Percentiles rank a stretch among this genome's conserved stretches.
Evolutionary conservation across 2,329 filamentous ascomycete species (phyloP).

Genomic region (Penicillium sp.): DNA sequence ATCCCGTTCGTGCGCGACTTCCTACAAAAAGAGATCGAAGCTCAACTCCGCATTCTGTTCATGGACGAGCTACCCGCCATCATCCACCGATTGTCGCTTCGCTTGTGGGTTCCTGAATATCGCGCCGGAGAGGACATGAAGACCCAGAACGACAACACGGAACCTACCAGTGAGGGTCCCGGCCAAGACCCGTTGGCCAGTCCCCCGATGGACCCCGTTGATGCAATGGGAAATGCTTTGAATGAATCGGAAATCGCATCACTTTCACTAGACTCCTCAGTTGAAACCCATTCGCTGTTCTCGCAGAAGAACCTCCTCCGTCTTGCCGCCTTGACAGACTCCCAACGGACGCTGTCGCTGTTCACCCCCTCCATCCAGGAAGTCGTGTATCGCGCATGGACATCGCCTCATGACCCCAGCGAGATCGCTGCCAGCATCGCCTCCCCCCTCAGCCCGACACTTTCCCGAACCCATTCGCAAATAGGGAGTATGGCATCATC

Average conservation of each 20-base stretch:
- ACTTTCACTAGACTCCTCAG: conserved; percentile 74
- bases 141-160: conserved; percentile 52
- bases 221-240: conserved; percentile 74
- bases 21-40: conserved; percentile 92
- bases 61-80: conserved; percentile 98
- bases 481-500: conserved; percentile 68
- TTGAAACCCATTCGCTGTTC: conserved; percentile 85
- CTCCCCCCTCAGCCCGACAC: conserved; percentile 49
- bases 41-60: conserved; percentile 86
- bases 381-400: conserved; percentile 90
- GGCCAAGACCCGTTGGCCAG: conserved; percentile 79
- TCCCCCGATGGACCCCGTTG: conserved; percentile 78
- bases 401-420: conserved; percentile 71
- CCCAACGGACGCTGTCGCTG: conserved; percentile 84
- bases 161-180: conserved; percentile 55
- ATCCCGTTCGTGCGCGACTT: conserved; percentile 98
- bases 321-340: conserved; percentile 79
- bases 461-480: conserved; percentile 67
- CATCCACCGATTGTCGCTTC: conserved; percentile 86
- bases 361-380: conserved; percentile 91
- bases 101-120: conserved; percentile 88
- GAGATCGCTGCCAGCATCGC: conserved; percentile 53
- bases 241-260: conserved; percentile 75
- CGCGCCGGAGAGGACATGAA: conserved; percentile 65
- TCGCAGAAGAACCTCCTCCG: conserved; percentile 91